These are phyloP conservation scores for Nakazawaea ishiwadae DNA, from an alignment of 805 yeast species.

Conservation along the genomic window DNA sequence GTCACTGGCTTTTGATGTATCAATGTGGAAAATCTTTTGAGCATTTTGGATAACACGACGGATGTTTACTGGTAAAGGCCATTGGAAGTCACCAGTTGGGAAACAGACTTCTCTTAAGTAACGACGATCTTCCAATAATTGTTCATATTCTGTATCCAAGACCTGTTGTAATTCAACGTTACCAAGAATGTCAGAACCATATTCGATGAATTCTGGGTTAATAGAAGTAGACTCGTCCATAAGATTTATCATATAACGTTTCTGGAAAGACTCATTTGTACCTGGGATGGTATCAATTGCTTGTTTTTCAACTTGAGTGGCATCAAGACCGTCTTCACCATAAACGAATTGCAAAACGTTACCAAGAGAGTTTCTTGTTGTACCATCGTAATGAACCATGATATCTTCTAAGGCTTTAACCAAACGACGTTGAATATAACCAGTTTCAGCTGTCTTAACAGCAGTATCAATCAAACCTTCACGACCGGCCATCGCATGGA, in stretches of 20 bases:
- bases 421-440: slow-evolving; percentile 96
- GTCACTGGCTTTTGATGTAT: slow-evolving; percentile 86
- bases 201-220: slow-evolving; percentile 72
- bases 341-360: slow-evolving; percentile 93
- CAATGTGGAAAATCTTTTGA: slow-evolving; percentile 93
- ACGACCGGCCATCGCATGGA: slow-evolving; percentile 99
- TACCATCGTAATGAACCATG: slow-evolving; percentile 97
- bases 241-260: slow-evolving; percentile 80
- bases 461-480: slow-evolving; percentile 99
- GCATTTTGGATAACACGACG: slow-evolving; percentile 97
- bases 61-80: slow-evolving; percentile 97
- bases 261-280: slow-evolving; percentile 76
- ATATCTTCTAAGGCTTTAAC: slow-evolving; percentile 96
- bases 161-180: slow-evolving; percentile 77
- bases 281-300: slow-evolving; percentile 95
- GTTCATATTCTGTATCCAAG: slow-evolving; percentile 81
- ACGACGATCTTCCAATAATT: slow-evolving; percentile 69
- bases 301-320: slow-evolving; percentile 96
- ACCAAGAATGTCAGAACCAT: slow-evolving; percentile 88
- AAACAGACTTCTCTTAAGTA: slow-evolving; percentile 78
- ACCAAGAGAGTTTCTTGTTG: slow-evolving; percentile 96
- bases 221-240: slow-evolving; percentile 64
- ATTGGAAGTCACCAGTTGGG: slow-evolving; percentile 88
- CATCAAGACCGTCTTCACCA: slow-evolving; percentile 99
- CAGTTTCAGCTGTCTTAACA: slow-evolving; percentile 98